These are phyloP conservation scores for Fusarium sp. DNA, from an alignment of 2,329 filamentous ascomycete species.

Conservation along the genomic window DNA sequence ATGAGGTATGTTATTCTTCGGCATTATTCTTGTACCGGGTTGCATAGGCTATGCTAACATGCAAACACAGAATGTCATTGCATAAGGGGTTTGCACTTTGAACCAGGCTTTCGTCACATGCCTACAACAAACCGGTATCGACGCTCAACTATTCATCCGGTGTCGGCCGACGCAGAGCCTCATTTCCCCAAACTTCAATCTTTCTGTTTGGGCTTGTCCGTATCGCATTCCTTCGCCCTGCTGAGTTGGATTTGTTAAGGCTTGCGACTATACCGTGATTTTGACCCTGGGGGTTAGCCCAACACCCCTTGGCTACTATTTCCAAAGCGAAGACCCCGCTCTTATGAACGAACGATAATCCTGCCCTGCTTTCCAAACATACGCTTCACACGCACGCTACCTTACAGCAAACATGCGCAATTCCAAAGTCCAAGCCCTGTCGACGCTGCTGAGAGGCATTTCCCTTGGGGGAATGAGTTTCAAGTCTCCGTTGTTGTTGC, in stretches of 20 bases:
- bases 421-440: background rate
- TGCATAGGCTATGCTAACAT: background rate
- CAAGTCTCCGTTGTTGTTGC: background rate
- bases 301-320: background rate
- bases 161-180: slow-evolving; percentile 12
- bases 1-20: background rate
- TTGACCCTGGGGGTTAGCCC: background rate
- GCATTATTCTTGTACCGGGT: background rate
- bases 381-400: background rate
- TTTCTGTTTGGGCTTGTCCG: background rate
- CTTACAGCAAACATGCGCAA: slow-evolving; percentile 2
- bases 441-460: background rate
- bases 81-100: background rate
- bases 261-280: background rate
- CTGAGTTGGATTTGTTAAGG: background rate
- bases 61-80: background rate
- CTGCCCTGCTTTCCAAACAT: background rate
- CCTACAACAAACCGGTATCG: background rate
- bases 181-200: background rate
- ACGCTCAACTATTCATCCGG: background rate
- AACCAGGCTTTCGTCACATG: background rate
- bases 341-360: background rate
- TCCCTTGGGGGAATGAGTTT: background rate
- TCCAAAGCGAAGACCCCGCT: slow-evolving; percentile 11
- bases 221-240: background rate